These are phyloP conservation scores for Sphaerulina musiva DNA, from an alignment of 2,329 filamentous ascomycete genomes.

Conservation along the genomic window DNA sequence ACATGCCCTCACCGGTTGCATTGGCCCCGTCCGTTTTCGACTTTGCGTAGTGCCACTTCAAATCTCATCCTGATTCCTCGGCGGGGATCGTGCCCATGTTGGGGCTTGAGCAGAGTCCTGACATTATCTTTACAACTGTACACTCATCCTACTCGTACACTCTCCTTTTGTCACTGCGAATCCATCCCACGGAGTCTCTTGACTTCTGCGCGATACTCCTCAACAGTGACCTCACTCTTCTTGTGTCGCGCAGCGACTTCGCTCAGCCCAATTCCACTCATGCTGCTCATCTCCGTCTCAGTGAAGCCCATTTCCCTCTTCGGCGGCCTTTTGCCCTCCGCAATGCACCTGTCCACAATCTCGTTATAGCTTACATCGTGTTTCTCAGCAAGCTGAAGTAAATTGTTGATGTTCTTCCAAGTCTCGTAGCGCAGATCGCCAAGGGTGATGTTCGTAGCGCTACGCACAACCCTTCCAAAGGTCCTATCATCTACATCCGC, in stretches of 20 bases:
- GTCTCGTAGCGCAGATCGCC: constrained; percentile 45
- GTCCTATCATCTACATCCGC: not conserved
- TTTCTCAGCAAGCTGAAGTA: constrained; percentile 34
- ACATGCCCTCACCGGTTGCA: no score
- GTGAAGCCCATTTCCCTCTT: constrained; percentile 10
- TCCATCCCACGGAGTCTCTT: not conserved
- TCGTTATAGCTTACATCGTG: constrained; percentile 25
- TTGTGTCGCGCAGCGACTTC: not conserved
- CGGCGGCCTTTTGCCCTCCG: constrained; percentile 21
- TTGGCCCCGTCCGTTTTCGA: no score
- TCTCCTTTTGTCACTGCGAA: not conserved
- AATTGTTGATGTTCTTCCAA: constrained; percentile 44
- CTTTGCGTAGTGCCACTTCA: no score
- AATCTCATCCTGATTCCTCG: not conserved
- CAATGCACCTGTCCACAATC: constrained; percentile 28
- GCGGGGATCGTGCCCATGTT: not conserved
- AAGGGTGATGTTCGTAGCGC: constrained; percentile 33
- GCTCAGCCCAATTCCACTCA: constrained; percentile 11
- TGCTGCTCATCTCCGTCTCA: constrained; percentile 4
- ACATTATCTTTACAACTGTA: not conserved
- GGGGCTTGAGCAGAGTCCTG: not conserved
- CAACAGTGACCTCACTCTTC: not conserved
- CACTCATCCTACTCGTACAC: not conserved
- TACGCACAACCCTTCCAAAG: not conserved
- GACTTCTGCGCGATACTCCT: not conserved